Percentiles rank a stretch among this genome's conserved stretches.
phyloP scores from a whole-genome alignment of 495 filamentous ascomycete species.

The Amniculicola lignicola region DNA sequence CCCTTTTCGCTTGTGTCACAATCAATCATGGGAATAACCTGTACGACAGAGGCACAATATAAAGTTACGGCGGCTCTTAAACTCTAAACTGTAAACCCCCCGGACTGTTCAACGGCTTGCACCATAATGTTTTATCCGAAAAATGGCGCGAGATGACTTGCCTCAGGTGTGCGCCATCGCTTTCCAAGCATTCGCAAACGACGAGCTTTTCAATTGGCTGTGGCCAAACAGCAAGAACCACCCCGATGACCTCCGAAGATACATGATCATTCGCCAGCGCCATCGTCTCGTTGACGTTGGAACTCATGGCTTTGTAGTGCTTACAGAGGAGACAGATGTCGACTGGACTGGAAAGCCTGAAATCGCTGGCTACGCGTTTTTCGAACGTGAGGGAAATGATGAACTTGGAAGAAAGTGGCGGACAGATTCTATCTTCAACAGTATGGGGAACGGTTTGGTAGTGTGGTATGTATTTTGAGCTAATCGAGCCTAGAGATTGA shows the following conservation, averaged over 20 bases:
- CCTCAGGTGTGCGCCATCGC: slow-evolving; percentile 7
- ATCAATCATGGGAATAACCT: no score
- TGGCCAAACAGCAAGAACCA: slow-evolving; percentile 17
- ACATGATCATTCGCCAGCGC: slow-evolving; percentile 17
- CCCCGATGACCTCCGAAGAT: slow-evolving; percentile 26
- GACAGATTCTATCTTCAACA: slow-evolving; percentile 4
- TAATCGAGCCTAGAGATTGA: slow-evolving; percentile 16
- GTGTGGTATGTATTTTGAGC: not conserved
- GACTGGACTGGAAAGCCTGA: slow-evolving; percentile 20
- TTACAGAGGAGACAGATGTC: slow-evolving; percentile 13
- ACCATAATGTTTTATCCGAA: slow-evolving; percentile 13
- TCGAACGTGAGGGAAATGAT: slow-evolving; percentile 11
- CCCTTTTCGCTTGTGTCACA: no score
- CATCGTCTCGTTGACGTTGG: slow-evolving; percentile 19
- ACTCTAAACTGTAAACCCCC: no score
- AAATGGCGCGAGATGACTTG: slow-evolving; percentile 10
- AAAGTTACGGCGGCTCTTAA: no score
- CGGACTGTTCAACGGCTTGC: not conserved
- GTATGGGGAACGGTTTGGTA: slow-evolving; percentile 15
- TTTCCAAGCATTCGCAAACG: slow-evolving; percentile 7
- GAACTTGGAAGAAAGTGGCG: slow-evolving; percentile 2
- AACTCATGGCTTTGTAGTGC: slow-evolving; percentile 20
- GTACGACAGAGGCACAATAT: no score
- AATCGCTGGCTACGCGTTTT: slow-evolving; percentile 24
- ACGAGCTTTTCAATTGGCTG: slow-evolving; percentile 15